Conservation (phyloP, 1,284 basidiomycete species). For the Fomes fomentarius region DNA sequence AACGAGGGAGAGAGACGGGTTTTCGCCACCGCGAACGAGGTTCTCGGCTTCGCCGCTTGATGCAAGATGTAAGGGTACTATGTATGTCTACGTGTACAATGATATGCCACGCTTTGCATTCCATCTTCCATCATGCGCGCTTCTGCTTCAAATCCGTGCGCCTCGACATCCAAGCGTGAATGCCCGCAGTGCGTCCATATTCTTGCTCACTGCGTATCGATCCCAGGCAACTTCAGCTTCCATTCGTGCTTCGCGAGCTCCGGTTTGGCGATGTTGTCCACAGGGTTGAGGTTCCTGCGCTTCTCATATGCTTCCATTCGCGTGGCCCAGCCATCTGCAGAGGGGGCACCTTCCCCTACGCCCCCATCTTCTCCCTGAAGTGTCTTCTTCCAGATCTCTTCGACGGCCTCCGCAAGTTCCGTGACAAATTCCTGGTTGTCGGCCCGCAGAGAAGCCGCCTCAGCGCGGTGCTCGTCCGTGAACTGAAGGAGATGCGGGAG, state of each 20-base stretch:
- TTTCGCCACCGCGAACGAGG: constrained; percentile 29
- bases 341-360: constrained; percentile 38
- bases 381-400: constrained; percentile 60
- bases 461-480: constrained; percentile 57
- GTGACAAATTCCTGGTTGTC: constrained; percentile 54
- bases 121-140: background rate
- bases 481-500: constrained; percentile 74
- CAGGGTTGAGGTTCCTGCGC: constrained; percentile 51
- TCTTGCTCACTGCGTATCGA: no score
- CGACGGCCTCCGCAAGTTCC: constrained; percentile 55
- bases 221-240: constrained; percentile 46
- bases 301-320: constrained; percentile 65
- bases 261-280: constrained; percentile 62
- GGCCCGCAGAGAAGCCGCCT: constrained; percentile 57
- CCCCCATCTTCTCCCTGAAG: constrained; percentile 30
- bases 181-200: no score
- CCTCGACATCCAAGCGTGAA: no score
- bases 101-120: no score
- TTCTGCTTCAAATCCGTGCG: no score
- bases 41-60: constrained; percentile 19
- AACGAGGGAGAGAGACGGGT: constrained; percentile 24
- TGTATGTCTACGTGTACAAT: no score
- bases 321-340: constrained; percentile 54
- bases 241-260: constrained; percentile 53
- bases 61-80: no score